phyloP scores from a whole-genome alignment of 495 filamentous ascomycete genomes.

The Opeltia flavorubescens region DNA sequence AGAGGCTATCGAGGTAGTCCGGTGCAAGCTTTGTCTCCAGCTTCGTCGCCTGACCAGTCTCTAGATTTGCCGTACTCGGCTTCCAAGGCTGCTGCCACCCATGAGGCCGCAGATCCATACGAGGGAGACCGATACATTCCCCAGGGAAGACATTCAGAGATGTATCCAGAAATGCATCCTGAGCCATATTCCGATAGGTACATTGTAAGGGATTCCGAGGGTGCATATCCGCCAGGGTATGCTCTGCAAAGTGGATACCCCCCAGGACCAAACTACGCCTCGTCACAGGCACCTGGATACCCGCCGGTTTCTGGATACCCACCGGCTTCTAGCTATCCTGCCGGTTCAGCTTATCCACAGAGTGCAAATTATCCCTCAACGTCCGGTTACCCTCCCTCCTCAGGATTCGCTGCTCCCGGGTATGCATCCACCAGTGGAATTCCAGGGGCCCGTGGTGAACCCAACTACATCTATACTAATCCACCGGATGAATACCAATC shows the following conservation, averaged over 20 bases:
- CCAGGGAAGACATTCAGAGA: not conserved
- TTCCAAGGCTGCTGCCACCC: constrained; percentile 9
- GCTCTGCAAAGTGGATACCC: constrained; percentile 1
- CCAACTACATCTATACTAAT: constrained; percentile 8
- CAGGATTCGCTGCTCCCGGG: not conserved
- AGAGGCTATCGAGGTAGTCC: constrained; percentile 12
- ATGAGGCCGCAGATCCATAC: constrained; percentile 4
- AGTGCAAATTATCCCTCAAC: not conserved
- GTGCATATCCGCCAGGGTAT: not conserved
- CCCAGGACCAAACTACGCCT: constrained; percentile 1
- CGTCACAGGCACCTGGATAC: constrained; percentile 4
- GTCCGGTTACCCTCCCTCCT: constrained; percentile 3
- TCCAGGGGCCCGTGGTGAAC: constrained; percentile 1
- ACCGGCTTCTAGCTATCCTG: constrained; percentile 5
- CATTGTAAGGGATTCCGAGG: not conserved
- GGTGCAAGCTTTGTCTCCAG: constrained; percentile 2
- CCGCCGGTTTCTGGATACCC: constrained; percentile 7
- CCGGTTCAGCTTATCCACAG: constrained; percentile 3
- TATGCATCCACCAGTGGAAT: not conserved
- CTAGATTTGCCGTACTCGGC: constrained; percentile 9
- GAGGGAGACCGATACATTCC: constrained; percentile 1
- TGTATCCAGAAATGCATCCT: constrained; percentile 1
- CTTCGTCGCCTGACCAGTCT: constrained; percentile 2
- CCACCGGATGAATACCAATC: constrained; percentile 6
- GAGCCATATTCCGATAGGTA: not conserved